Evolutionary conservation across 805 yeast genomes (phyloP).

Genomic region (Myxozyma melibiosi): DNA sequence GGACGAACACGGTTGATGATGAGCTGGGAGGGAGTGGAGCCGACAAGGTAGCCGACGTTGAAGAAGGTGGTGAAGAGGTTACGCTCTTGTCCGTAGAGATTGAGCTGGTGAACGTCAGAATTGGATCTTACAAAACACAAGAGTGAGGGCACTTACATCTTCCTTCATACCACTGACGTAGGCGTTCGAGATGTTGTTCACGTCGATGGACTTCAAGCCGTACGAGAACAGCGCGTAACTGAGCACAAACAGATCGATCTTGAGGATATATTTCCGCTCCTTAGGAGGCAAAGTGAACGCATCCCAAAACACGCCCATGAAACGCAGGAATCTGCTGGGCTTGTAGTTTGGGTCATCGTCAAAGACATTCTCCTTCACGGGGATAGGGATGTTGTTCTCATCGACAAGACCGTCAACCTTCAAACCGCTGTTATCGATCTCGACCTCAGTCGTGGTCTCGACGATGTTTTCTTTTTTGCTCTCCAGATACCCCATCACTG

Average conservation of each 20-base stretch:
- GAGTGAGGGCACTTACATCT: slow-evolving; percentile 42
- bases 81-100: slow-evolving; percentile 62
- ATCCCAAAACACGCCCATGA: slow-evolving; percentile 27
- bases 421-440: neutral
- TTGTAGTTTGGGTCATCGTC: slow-evolving; percentile 21
- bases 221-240: slow-evolving; percentile 44
- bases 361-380: slow-evolving; percentile 14
- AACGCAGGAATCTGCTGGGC: neutral
- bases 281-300: slow-evolving; percentile 33
- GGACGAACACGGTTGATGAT: slow-evolving; percentile 22
- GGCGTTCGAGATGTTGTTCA: slow-evolving; percentile 62
- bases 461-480: neutral
- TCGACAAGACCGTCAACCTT: slow-evolving; percentile 2
- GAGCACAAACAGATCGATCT: slow-evolving; percentile 42
- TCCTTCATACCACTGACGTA: slow-evolving; percentile 68
- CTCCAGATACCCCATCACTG: slow-evolving; percentile 4
- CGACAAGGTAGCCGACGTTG: slow-evolving; percentile 24
- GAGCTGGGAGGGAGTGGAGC: slow-evolving; percentile 19
- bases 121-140: neutral
- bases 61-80: slow-evolving; percentile 45
- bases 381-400: slow-evolving; percentile 3
- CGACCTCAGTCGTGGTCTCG: slow-evolving; percentile 6
- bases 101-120: slow-evolving; percentile 33
- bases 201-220: slow-evolving; percentile 59
- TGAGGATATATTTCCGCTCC: slow-evolving; percentile 41